Conservation (phyloP, 2,329 filamentous ascomycete species). For the Fusarium longipes region DNA sequence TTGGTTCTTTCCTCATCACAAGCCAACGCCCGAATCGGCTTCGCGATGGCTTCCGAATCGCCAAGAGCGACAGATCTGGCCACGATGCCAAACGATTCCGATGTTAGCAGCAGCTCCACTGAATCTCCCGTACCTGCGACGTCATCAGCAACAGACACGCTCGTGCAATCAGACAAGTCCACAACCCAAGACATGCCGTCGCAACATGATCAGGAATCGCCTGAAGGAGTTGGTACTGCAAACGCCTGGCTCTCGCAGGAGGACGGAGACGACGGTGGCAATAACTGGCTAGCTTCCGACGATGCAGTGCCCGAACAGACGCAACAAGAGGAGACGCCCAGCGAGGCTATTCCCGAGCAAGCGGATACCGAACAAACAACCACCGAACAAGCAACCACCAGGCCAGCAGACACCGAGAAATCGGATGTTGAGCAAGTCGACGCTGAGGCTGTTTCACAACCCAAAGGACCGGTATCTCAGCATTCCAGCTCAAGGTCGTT, state of each 20-base stretch:
- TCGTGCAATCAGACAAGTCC: conserved; percentile 18
- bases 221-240: conserved; percentile 9
- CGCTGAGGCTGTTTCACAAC: conserved; percentile 23
- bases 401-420: conserved; percentile 15
- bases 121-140: conserved; percentile 38
- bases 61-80: conserved; percentile 55
- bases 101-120: conserved; percentile 35
- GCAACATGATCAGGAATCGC: conserved; percentile 13
- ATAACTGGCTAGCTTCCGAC: conserved; percentile 45
- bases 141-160: conserved; percentile 35
- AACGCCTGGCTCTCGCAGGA: conserved; percentile 42
- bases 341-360: conserved; percentile 22
- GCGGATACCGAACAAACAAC: conserved; percentile 28
- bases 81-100: conserved; percentile 53
- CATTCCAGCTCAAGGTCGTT: conserved; percentile 73
- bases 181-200: conserved; percentile 25
- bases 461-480: conserved; percentile 56
- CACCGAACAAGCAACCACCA: conserved; percentile 1
- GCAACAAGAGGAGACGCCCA: conserved; percentile 16
- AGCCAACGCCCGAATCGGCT: conserved; percentile 35
- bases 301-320: conserved; percentile 21
- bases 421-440: conserved; percentile 22
- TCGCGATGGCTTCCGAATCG: conserved; percentile 53
- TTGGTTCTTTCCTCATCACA: conserved; percentile 22
- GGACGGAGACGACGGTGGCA: conserved; percentile 40